Evolutionary conservation across 352 stramenopile species (phyloP).

Genomic region (Phytopythium cucurbitacearum): DNA sequence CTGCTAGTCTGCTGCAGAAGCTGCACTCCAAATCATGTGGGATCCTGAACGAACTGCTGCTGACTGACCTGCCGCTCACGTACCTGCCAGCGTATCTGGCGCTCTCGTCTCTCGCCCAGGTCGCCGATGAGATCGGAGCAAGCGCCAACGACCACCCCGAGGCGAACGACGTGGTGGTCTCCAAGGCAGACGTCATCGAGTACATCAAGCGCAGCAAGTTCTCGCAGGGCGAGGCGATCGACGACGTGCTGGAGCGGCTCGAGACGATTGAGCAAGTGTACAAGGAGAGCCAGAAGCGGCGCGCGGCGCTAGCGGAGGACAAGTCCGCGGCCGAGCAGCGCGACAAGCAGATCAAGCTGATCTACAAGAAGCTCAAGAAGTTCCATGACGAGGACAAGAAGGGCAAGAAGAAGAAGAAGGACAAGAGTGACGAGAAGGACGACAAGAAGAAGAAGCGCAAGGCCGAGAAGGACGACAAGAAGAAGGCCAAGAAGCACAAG

Average conservation of each 20-base stretch:
- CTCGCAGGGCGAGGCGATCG: constrained; percentile 43
- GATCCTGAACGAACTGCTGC: constrained; percentile 73
- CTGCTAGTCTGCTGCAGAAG: constrained; percentile 65
- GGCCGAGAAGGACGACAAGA: constrained; percentile 50
- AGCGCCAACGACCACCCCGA: constrained; percentile 12
- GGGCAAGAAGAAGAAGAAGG: constrained; percentile 65
- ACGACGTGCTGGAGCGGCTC: constrained; percentile 27
- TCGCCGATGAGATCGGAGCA: constrained; percentile 46
- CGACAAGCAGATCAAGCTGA: constrained; percentile 67
- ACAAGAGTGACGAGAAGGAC: constrained; percentile 35
- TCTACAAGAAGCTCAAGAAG: constrained; percentile 88
- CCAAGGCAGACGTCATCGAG: constrained; percentile 35
- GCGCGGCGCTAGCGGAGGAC: constrained; percentile 24
- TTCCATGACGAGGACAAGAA: constrained; percentile 71
- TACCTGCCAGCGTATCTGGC: constrained; percentile 69
- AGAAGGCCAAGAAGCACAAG: constrained; percentile 55
- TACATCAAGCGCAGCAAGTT: constrained; percentile 76
- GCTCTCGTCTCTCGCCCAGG: constrained; percentile 51
- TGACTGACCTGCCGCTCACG: constrained; percentile 65
- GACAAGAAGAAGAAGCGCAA: constrained; percentile 76
- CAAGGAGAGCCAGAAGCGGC: constrained; percentile 25
- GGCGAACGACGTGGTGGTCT: constrained; percentile 20
- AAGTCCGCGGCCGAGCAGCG: constrained; percentile 28
- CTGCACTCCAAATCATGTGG: constrained; percentile 69
- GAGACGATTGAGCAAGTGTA: constrained; percentile 33